These are phyloP conservation scores for Xylariaceae sp. DNA, from an alignment of 2,329 filamentous ascomycete species.

Conservation along the genomic window DNA sequence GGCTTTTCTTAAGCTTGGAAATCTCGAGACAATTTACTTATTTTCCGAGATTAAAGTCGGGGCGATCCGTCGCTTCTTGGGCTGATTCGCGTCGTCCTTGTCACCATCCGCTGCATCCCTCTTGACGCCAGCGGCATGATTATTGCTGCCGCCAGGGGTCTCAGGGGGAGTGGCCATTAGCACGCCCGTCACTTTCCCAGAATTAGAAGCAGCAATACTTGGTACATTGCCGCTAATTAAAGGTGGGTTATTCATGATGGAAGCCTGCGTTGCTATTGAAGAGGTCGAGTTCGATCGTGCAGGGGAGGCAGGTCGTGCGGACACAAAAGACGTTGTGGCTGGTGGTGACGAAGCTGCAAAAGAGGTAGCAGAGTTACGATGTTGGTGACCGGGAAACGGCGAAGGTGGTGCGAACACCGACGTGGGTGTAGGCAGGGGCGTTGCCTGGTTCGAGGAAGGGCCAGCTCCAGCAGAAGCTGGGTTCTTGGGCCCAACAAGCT, in stretches of 20 bases:
- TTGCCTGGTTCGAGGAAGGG: slow-evolving; percentile 56
- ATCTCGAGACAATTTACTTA: not conserved
- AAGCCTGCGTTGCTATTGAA: slow-evolving; percentile 66
- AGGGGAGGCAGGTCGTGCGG: slow-evolving; percentile 69
- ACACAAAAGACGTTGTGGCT: slow-evolving; percentile 53
- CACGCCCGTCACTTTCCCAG: slow-evolving; percentile 56
- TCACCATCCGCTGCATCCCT: slow-evolving; percentile 54
- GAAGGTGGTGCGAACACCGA: slow-evolving; percentile 58
- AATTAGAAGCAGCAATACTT: slow-evolving; percentile 69
- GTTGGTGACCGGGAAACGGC: slow-evolving; percentile 51
- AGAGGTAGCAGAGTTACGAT: slow-evolving; percentile 55
- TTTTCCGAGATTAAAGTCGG: slow-evolving; percentile 52
- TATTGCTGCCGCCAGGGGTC: slow-evolving; percentile 66
- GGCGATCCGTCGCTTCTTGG: slow-evolving; percentile 68
- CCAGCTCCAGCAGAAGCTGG: slow-evolving; percentile 29
- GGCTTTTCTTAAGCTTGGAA: not conserved
- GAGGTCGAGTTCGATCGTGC: slow-evolving; percentile 82
- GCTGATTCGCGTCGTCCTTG: slow-evolving; percentile 46
- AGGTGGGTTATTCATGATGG: slow-evolving; percentile 71
- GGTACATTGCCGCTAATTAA: slow-evolving; percentile 75
- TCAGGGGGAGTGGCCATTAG: slow-evolving; percentile 87
- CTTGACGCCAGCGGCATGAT: slow-evolving; percentile 45
- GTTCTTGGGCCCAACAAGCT: slow-evolving; percentile 49
- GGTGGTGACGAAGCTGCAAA: slow-evolving; percentile 55
- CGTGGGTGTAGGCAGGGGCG: slow-evolving; percentile 68